Conservation (phyloP, 441 rosid species). For the Omphalea diandra region DNA sequence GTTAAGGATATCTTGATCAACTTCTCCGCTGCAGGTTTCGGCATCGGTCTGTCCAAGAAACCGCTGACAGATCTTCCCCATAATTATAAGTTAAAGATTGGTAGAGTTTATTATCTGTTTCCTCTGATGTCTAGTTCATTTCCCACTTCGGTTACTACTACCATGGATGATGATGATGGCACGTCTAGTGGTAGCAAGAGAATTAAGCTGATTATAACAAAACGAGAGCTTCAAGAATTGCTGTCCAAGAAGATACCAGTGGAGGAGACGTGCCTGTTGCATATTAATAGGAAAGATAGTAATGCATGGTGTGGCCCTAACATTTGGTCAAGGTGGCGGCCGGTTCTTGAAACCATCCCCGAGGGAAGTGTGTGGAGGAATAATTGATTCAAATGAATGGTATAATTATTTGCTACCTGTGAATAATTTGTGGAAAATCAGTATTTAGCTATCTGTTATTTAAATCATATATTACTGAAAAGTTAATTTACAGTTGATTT, state of each 20-base stretch:
- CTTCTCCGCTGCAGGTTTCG: not conserved
- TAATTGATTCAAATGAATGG: too few relatives aligned
- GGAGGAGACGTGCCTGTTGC: constrained; percentile 5
- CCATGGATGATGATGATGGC: not conserved
- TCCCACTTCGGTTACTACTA: not conserved
- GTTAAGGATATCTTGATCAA: constrained; percentile 1
- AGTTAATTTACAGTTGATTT: too few relatives aligned
- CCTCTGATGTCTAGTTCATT: not conserved
- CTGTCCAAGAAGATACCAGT: constrained; percentile 9
- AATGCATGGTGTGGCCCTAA: not conserved
- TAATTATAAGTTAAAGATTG: not conserved
- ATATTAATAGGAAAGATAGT: not conserved
- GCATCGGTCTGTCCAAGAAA: not conserved
- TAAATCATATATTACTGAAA: too few relatives aligned
- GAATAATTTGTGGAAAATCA: too few relatives aligned
- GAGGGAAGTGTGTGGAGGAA: too few relatives aligned
- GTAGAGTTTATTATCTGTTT: not conserved
- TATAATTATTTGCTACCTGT: too few relatives aligned
- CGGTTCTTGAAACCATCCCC: constrained; percentile 28
- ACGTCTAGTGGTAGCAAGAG: not conserved
- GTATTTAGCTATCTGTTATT: too few relatives aligned
- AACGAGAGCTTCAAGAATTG: constrained; percentile 24
- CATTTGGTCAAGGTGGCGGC: constrained; percentile 22
- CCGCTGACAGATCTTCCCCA: not conserved
- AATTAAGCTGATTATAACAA: constrained; percentile 19